Base-by-base conservation (phyloP, 2,329 filamentous ascomycete species). In the Fusarium redolens region DNA sequence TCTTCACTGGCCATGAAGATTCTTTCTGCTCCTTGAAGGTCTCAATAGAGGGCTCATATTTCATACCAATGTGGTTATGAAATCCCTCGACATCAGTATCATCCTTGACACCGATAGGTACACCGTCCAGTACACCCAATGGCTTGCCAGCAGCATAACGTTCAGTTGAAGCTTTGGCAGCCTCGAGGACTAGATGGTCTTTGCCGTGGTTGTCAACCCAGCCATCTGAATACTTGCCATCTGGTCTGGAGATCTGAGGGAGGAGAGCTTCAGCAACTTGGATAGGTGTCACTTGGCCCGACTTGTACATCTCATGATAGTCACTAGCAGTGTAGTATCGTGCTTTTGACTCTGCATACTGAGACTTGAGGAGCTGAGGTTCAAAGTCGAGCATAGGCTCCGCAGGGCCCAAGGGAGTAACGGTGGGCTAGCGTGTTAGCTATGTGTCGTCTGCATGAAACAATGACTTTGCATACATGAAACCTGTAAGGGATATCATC, bases 31-130 rank as follows among this genome's bases (percentile, higher is more conserved):
- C 83, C 60, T 75, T 86, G 87, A 86, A 89, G 73, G 81, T 85
- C 5, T 83, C 80, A 43, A 85, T 77, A 4, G 85, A 87, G 64
- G 88, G 87, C 71, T 92, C 86, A 50, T 91, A 85, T 69, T 83
- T 87, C 76, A 92, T 91, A 28, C 92, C 94, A 52, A 88, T 82
- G 59, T 90, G 92, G 70, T 87, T 89, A 56, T 89, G 87, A 79
- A 94, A 95, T 18, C 92, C 93, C 71, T 89, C 86, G 37, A 95
- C 84, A 71, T 92, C 87, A 20, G 92, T 87, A 77, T 97, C 94
- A 78, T 97, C 94, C 82, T 97, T 97, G 75, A 96, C 89, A 0
- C 92, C 92, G 54, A 97, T 88, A 0, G 94, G 95, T 2, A 97
- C 90, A 17, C 95, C 95, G 77, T 97, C 95, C 12, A 97, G 84